Evolutionary conservation across 495 filamentous ascomycete species (phyloP), one percentile per base, ranked within the genome.

Genomic region (Penicillium malachiteum): DNA sequence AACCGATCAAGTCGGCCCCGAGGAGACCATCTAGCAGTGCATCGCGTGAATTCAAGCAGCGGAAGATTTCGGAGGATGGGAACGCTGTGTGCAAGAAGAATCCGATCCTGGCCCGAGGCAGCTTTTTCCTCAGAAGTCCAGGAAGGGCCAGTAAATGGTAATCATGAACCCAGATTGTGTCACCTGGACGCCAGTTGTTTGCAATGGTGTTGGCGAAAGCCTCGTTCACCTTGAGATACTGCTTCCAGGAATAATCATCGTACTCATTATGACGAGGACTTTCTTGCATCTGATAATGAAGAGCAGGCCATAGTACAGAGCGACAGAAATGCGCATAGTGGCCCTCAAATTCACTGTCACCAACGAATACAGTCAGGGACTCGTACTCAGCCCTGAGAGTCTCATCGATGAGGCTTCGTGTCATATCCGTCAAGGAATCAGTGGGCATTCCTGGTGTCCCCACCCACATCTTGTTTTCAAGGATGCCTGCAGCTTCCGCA

Each of bases 241-340:
- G 93, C 57, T 87, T 82, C 90, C 90, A 96, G n/a, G 91, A 93
- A 65, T 96, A 91, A 62, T 95, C 91, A 63, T 91, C 85, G 62
- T 95, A 96, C 3, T 92, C 90, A 69, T 91, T 95, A 81, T 90
- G 95, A 75, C 94, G 94, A 16, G 92, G 91, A 62, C 89, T 90
- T 64, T 96, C 92, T 31, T 92, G 92, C 67, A 96, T 92, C 67
- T 94, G 89, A 69, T 96, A 96, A 68, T 96, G 90, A 69, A 96
- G 89, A 45, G 93, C 89, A 10, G 88, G 88, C 88, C 88, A 92
- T 21, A 92, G 76, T 32, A 90, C 87, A 63, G 89, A 78, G 66
- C 93, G 95, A 78, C 90, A 96, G 58, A 91, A 96, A 70, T 96
- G 90, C 18, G 83, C 76, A 64, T 96, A 96, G 68, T 94, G 89